Percentiles rank a stretch among this genome's conserved stretches.
phyloP scores from a whole-genome alignment of 1,284 basidiomycete species.

The Phenoliferia sp. region DNA sequence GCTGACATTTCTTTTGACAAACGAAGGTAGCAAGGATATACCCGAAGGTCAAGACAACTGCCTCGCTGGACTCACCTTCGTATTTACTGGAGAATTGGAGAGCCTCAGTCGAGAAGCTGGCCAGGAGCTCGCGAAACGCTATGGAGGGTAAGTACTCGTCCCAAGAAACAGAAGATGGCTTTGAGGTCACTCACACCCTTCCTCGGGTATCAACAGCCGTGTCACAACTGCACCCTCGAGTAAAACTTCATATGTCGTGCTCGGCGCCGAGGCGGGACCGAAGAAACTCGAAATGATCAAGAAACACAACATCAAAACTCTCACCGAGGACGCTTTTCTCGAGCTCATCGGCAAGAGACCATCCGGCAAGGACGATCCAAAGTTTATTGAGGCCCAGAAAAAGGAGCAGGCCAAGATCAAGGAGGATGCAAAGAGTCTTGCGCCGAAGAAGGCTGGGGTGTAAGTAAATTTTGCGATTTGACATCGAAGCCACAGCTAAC shows the following conservation, averaged over 20 bases:
- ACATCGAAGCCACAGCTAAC: background rate
- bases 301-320: slow-evolving; percentile 65
- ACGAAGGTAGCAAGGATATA: slow-evolving; percentile 70
- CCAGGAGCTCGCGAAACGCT: slow-evolving; percentile 81
- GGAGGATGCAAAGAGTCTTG: slow-evolving; percentile 66
- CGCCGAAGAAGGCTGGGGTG: slow-evolving; percentile 39
- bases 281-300: slow-evolving; percentile 80
- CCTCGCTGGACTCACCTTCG: slow-evolving; percentile 80
- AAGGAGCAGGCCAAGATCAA: slow-evolving; percentile 70
- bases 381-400: slow-evolving; percentile 50
- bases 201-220: slow-evolving; percentile 51
- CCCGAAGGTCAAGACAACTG: slow-evolving; percentile 74
- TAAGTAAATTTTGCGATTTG: slow-evolving; percentile 2
- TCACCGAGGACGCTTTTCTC: slow-evolving; percentile 85
- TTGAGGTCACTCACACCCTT: background rate
- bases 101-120: slow-evolving; percentile 86
- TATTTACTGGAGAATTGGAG: slow-evolving; percentile 90
- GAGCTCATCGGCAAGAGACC: slow-evolving; percentile 59
- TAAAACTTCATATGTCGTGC: slow-evolving; percentile 82
- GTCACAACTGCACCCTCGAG: slow-evolving; percentile 83
- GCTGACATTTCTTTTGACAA: slow-evolving; percentile 52
- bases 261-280: slow-evolving; percentile 83
- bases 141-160: slow-evolving; percentile 64
- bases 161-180: background rate
- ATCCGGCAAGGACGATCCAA: slow-evolving; percentile 20